Evolutionary conservation across 1,284 basidiomycete genomes (phyloP), one percentile per base, ranked within the genome.

Genomic region (Rhodotorula sp.): DNA sequence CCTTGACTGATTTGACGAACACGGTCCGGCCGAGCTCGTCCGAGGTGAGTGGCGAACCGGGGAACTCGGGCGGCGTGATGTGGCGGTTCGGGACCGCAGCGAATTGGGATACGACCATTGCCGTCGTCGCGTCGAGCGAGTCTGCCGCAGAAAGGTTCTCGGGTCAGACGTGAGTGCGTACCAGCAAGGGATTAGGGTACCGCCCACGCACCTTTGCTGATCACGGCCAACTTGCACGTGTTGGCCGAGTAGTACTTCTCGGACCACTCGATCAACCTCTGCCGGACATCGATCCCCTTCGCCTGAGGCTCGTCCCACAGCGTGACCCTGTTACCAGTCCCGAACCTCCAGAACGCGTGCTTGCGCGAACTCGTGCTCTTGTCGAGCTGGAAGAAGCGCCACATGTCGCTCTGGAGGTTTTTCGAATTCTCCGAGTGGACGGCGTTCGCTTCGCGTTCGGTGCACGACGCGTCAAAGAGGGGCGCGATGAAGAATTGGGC

Each of bases 351-450:
- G 88, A 93, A 99, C 1, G 88, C 86, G 80, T 99, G 95, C 2
- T 88, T 88, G 1, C 85, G 84, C 74, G 87, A 88, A 71, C 87
- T 90, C 54, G 97, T 86, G 74, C 89, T 87, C 82, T 99, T 99
- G 82, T 93, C 94, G 37, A 98, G 83, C 82, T 99, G 96, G 82
- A 91, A 98, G 67, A 95, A 88, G n/a, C 96, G 87, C 94, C 95
- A 98, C 79, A 90, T 83, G 80, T 99, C 95, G n/a, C 84, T 84
- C 82, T 98, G 95, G 63, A 93, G 86, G 80, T 99, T 99, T 84
- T 99, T 99, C 84, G 93, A 94, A 85, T 99, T 91, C 80, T 99
- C 96, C 1, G 94, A 97, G 80, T 99, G 91, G 49, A 99, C 96
- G 2, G 96, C 96, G 76, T 95, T 94, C 75, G 98, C 87, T 82